Percentiles rank a stretch among this genome's conserved stretches.
Evolutionary conservation across 768 basidiomycete species (phyloP).

Genomic region (Podaxis sp.): DNA sequence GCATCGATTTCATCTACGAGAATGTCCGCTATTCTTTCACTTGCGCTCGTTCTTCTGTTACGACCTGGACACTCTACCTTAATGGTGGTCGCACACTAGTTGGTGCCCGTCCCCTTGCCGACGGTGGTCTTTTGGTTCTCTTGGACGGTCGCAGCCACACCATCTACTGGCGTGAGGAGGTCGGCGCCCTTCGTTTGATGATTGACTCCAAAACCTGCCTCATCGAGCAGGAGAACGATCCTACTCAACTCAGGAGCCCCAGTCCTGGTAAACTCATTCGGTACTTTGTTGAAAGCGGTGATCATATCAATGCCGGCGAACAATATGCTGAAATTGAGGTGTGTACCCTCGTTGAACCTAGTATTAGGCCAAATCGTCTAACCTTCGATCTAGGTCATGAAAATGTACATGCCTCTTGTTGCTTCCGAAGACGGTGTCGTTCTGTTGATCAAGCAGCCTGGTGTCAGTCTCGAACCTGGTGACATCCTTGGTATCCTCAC

Average conservation of each 20-base stretch:
- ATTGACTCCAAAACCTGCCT: conserved; percentile 97
- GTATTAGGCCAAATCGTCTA: conserved; percentile 7
- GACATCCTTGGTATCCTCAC: conserved; percentile 97
- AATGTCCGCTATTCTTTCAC: conserved; percentile 95
- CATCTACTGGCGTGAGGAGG: conserved; percentile 97
- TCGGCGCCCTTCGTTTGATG: conserved; percentile 88
- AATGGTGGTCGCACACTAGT: conserved; percentile 94
- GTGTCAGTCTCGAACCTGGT: conserved; percentile 93
- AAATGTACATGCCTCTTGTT: conserved; percentile 99
- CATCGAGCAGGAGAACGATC: conserved; percentile 99
- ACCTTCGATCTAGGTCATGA: conserved; percentile 70
- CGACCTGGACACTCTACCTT: conserved; percentile 91
- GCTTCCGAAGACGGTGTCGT: conserved; percentile 93
- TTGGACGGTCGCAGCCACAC: conserved; percentile 96
- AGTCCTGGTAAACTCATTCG: conserved; percentile 96
- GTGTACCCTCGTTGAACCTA: conserved; percentile 21
- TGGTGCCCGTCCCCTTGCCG: conserved; percentile 88
- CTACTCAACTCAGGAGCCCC: conserved; percentile 93
- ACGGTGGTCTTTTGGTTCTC: conserved; percentile 90
- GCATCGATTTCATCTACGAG: conserved; percentile 97
- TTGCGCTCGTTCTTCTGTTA: conserved; percentile 85
- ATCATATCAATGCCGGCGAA: conserved; percentile 95
- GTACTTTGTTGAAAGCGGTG: conserved; percentile 94
- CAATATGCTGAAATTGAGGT: conserved; percentile 99
- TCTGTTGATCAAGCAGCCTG: conserved; percentile 97